Evolutionary conservation across 495 filamentous ascomycete genomes (phyloP).

Genomic region (Xylaria nigripes): DNA sequence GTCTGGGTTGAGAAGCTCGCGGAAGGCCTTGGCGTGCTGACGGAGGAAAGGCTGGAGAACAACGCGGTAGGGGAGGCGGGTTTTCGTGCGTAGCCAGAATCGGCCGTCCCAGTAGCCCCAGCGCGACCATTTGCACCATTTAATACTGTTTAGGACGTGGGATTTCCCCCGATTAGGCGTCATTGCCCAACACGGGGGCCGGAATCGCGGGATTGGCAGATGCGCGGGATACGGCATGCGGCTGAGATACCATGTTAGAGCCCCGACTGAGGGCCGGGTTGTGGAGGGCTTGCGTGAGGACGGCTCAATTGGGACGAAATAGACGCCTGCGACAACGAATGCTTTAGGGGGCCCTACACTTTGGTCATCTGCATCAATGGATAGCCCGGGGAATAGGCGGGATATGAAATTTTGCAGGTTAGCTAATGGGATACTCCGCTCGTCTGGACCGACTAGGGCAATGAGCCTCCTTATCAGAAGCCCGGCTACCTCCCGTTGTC

Average conservation of each 20-base stretch:
- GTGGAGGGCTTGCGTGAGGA: background rate
- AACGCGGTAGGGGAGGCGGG: conserved; percentile 30
- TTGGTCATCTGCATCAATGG: conserved; percentile 3
- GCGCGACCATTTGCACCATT: conserved; percentile 17
- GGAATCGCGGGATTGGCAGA: conserved; percentile 11
- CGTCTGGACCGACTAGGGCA: conserved; percentile 32
- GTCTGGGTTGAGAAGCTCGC: conserved; percentile 24
- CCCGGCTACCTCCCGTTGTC: conserved; percentile 32
- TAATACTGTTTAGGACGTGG: conserved; percentile 1
- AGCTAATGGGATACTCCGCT: conserved; percentile 19
- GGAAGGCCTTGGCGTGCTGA: conserved; percentile 41
- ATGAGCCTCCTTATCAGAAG: conserved; percentile 33
- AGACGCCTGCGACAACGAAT: conserved; percentile 48
- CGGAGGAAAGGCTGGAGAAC: conserved; percentile 43
- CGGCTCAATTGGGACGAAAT: conserved; percentile 40
- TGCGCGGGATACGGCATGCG: conserved; percentile 31
- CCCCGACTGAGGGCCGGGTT: background rate
- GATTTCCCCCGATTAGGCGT: background rate
- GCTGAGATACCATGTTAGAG: conserved; percentile 32
- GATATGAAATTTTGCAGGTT: conserved; percentile 30
- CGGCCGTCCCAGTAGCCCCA: conserved; percentile 70
- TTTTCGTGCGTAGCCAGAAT: conserved; percentile 65
- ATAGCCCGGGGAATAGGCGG: conserved; percentile 30
- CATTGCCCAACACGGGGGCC: conserved; percentile 6
- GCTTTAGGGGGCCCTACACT: conserved; percentile 22